Evolutionary conservation across 768 basidiomycete species (phyloP), one percentile per base, ranked within the genome.

Genomic region (Boletus speciosus): DNA sequence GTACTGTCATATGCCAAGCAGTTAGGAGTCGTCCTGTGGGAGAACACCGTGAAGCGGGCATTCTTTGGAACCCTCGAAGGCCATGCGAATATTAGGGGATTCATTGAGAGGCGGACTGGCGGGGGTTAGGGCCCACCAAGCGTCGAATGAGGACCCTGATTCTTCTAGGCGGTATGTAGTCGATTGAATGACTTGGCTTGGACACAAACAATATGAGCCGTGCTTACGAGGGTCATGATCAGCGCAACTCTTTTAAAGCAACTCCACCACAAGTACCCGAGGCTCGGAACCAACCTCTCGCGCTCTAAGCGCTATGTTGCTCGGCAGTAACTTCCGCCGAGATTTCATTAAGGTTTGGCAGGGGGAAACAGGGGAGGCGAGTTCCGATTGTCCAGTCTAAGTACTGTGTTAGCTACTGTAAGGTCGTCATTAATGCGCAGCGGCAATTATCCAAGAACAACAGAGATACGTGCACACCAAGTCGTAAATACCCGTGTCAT

Each of bases 1-100:
- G 92, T 94, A 7, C 74, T 90, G 35, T 81, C 87, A 59, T 95
- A 97, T 60, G 93, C 94, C 35, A 84, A 81, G 64, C 82, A 93
- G 69, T 73, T 95, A 37, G 84, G 81, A 54, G 85, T 90, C 34
- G 86, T 95, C 14, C 57, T 95, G 44, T 93, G 92, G 90, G 90
- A 94, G 72, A 91, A 80, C 66, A 55, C 79, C 23, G 65, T 75
- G 25, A 85, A 84, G 64, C 79, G 90, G 53, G 88, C 84, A 71
- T 91, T 96, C 76, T 93, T 95, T 73, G 90, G 83, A 25, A 88
- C 78, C 59, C 61, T 85, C 51, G 89, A 88, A 47, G 90, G 88
- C 3, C 90, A 92, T 67, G 74, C 81, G 35, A 88, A 86, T 61
- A 88, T 92, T 66, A 81, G 84, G 65, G 83, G 80, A 12, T 91